Evolutionary conservation across 2,329 filamentous ascomycete species (phyloP).

Genomic region (Nothophaeocryptopus gaeumannii): DNA sequence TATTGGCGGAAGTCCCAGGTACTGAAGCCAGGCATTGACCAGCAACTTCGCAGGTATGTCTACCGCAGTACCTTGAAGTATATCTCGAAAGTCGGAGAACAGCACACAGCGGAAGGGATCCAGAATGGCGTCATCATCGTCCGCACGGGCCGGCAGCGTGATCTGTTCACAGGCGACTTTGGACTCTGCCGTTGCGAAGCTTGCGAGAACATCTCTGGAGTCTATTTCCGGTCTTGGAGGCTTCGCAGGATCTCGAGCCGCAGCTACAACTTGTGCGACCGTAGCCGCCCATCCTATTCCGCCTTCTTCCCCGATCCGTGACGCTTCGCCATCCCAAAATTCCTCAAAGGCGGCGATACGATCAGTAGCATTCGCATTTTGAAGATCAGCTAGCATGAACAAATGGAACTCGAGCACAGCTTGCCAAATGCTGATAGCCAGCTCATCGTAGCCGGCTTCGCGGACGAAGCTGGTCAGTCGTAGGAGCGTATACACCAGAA

Average conservation of each 20-base stretch:
- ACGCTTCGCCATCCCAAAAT: conserved; percentile 84
- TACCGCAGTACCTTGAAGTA: conserved; percentile 47
- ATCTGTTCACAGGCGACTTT: conserved; percentile 31
- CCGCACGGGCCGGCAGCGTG: conserved; percentile 58
- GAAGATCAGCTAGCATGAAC: conserved; percentile 48
- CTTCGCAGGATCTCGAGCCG: background rate
- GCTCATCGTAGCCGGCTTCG: conserved; percentile 74
- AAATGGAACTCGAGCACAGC: conserved; percentile 71
- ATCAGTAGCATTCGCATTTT: conserved; percentile 6
- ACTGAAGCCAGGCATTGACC: conserved; percentile 62
- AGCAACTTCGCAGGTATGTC: conserved; percentile 36
- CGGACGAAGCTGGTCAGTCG: conserved; percentile 70
- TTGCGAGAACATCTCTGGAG: background rate
- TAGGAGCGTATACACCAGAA: conserved; percentile 69
- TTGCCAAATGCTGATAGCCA: conserved; percentile 80
- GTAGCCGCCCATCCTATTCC: conserved; percentile 69
- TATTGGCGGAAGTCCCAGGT: conserved; percentile 49
- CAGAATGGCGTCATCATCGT: conserved; percentile 62
- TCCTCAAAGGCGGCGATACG: conserved; percentile 53
- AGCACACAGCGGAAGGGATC: conserved; percentile 82
- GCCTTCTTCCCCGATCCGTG: conserved; percentile 70
- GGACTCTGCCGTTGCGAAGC: conserved; percentile 56
- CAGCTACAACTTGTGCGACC: background rate
- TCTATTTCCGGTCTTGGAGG: background rate
- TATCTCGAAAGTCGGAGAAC: conserved; percentile 68